Conservation (phyloP, 2,329 filamentous ascomycete species). For the Aspergillus flavus region DNA sequence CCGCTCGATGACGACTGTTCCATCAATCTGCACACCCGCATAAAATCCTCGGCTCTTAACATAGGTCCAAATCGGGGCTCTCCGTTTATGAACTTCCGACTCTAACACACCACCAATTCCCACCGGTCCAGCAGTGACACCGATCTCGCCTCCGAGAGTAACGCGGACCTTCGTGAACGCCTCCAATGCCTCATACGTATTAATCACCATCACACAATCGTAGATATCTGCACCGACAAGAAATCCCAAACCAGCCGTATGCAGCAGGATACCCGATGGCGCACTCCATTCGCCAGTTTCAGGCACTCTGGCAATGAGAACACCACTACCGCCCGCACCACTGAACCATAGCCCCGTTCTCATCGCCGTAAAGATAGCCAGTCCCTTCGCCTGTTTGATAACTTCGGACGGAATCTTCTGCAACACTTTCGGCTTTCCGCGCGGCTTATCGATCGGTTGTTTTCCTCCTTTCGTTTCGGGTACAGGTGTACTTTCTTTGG, state of each 20-base stretch:
- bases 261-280: constrained; percentile 84
- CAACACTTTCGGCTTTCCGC: constrained; percentile 63
- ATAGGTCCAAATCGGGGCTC: constrained; percentile 76
- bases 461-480: constrained; percentile 15
- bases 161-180: constrained; percentile 77
- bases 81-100: constrained; percentile 65
- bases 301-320: constrained; percentile 76
- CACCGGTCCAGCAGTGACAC: constrained; percentile 74
- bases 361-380: constrained; percentile 95
- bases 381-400: constrained; percentile 82
- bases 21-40: constrained; percentile 81
- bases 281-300: constrained; percentile 87
- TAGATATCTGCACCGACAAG: constrained; percentile 90
- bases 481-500: constrained; percentile 42
- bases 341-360: constrained; percentile 87
- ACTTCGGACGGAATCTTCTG: constrained; percentile 85
- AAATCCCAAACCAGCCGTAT: constrained; percentile 85
- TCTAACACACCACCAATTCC: constrained; percentile 73
- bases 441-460: constrained; percentile 53
- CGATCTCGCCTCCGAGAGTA: constrained; percentile 79
- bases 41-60: constrained; percentile 87
- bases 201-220: constrained; percentile 93
- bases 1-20: constrained; percentile 80
- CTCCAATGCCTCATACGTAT: constrained; percentile 79
- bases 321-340: constrained; percentile 86